These are phyloP conservation scores for Litsea cubeba DNA, from an alignment of 164 flowering plant genomes.

Conservation along the genomic window DNA sequence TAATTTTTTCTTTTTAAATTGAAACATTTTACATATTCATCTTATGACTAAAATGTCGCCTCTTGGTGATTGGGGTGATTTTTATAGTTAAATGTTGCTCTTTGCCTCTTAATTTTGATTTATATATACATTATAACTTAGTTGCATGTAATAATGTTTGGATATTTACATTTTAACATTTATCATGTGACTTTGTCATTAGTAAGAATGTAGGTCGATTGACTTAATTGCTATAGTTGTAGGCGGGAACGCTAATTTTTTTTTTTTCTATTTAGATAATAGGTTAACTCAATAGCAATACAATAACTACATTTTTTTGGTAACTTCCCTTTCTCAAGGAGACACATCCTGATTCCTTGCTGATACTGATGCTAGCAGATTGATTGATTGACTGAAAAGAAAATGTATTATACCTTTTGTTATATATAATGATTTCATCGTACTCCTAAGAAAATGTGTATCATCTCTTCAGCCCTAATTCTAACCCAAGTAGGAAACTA, in stretches of 20 bases:
- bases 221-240: neutral
- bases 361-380: no score
- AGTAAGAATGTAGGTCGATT: neutral
- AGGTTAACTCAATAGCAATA: neutral
- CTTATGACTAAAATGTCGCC: neutral
- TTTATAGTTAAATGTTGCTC: neutral
- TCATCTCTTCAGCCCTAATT: neutral
- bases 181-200: neutral
- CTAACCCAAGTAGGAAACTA: no score
- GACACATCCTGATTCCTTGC: no score
- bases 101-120: neutral
- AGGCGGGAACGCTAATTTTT: neutral
- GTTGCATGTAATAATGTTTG: neutral
- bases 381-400: neutral
- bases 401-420: no score
- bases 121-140: neutral
- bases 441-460: neutral
- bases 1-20: no score
- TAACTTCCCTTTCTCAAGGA: no score
- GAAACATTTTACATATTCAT: neutral
- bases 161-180: no score
- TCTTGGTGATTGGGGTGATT: neutral
- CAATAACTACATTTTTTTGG: no score
- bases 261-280: neutral
- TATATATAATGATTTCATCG: neutral